phyloP scores from a whole-genome alignment of 2,329 filamentous ascomycete species.

The Fusarium illudens region DNA sequence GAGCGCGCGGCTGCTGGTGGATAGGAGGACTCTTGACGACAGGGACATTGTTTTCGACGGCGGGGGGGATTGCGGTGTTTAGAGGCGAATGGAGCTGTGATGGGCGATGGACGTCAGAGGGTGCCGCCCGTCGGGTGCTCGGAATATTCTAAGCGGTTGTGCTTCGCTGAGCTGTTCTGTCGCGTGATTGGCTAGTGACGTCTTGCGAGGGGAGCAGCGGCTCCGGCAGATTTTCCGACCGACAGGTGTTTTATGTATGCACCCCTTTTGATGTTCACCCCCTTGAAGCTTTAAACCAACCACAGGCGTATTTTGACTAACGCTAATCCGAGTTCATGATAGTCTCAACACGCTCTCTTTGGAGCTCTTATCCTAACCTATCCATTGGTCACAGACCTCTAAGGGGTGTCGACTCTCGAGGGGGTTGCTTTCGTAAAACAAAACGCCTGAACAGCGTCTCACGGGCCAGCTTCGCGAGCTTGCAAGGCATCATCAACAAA shows the following conservation, averaged over 20 bases:
- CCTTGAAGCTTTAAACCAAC: background rate
- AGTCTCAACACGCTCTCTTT: background rate
- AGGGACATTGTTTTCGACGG: constrained; percentile 50
- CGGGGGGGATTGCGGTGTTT: constrained; percentile 26
- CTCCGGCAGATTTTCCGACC: constrained; percentile 35
- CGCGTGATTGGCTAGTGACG: constrained; percentile 42
- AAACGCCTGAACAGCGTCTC: background rate
- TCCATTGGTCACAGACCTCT: background rate
- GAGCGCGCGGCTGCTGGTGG: constrained; percentile 51
- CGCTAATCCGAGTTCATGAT: background rate
- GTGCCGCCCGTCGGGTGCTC: constrained; percentile 33
- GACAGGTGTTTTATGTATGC: background rate
- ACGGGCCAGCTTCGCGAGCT: constrained; percentile 2
- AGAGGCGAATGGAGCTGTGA: constrained; percentile 19
- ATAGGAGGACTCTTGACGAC: constrained; percentile 56
- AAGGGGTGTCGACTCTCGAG: background rate
- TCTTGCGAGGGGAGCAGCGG: constrained; percentile 6
- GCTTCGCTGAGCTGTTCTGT: constrained; percentile 23
- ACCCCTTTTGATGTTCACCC: background rate
- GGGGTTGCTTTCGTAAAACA: background rate
- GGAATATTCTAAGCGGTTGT: constrained; percentile 41
- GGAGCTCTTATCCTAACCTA: background rate
- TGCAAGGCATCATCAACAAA: background rate
- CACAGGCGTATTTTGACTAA: background rate
- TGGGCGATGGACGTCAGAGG: constrained; percentile 35